A percentile compares a stretch with the other conserved stretches of the same genome.
phyloP scores from a whole-genome alignment of 805 yeast species.

The Metschnikowia gelsemii region DNA sequence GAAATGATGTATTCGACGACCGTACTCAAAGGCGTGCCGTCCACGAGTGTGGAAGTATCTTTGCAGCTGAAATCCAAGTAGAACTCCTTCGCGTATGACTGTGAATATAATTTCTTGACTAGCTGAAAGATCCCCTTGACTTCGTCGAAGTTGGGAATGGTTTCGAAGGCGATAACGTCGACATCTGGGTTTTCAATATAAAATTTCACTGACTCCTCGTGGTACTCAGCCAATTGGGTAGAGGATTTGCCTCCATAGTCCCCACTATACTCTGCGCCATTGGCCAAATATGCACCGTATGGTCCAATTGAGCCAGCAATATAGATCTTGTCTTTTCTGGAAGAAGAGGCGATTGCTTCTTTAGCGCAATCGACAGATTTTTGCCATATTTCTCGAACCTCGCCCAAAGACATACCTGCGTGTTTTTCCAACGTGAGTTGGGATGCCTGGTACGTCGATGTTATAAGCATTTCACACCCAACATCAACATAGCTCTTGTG shows the following conservation, averaged over 20 bases:
- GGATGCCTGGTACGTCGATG: constrained; percentile 23
- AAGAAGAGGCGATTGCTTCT: constrained; percentile 11
- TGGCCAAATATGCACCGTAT: constrained; percentile 66
- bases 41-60: constrained; percentile 25
- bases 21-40: constrained; percentile 30
- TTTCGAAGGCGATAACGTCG: constrained; percentile 66
- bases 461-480: constrained; percentile 21
- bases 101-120: constrained; percentile 29
- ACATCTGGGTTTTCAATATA: constrained; percentile 41
- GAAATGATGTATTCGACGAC: constrained; percentile 33
- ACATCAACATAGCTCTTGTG: constrained; percentile 20
- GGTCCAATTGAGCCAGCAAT: constrained; percentile 75
- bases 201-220: constrained; percentile 44
- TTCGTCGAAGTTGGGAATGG: constrained; percentile 65
- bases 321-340: constrained; percentile 14
- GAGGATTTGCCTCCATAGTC: constrained; percentile 47
- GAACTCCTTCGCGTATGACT: constrained; percentile 36
- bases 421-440: constrained; percentile 17
- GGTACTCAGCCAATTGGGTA: constrained; percentile 49
- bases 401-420: constrained; percentile 13
- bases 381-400: constrained; percentile 18
- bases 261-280: constrained; percentile 75
- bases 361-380: constrained; percentile 17
- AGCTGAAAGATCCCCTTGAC: constrained; percentile 48
- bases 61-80: constrained; percentile 43